Conservation (phyloP, 352 stramenopile species). For the Phytophthora syringae region DNA sequence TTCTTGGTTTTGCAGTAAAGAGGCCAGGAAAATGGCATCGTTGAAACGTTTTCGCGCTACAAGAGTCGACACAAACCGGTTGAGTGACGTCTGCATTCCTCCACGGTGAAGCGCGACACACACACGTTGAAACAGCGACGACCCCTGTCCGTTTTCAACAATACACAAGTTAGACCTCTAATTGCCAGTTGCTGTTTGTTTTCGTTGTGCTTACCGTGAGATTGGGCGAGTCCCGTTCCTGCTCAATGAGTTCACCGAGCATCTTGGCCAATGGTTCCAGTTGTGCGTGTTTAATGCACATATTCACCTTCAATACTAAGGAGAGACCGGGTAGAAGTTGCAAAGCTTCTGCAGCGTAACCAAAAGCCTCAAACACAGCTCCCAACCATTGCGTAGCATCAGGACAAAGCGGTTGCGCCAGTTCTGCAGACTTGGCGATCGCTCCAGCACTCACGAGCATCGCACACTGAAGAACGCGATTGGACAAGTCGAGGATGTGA, state of each 20-base stretch:
- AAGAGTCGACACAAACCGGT: slow-evolving; percentile 26
- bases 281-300: slow-evolving; percentile 73
- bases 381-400: slow-evolving; percentile 63
- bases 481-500: slow-evolving; percentile 66
- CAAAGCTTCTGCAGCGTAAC: slow-evolving; percentile 47
- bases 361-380: slow-evolving; percentile 75
- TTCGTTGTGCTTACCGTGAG: slow-evolving; percentile 53
- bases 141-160: slow-evolving; percentile 47
- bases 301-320: slow-evolving; percentile 54
- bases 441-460: slow-evolving; percentile 66
- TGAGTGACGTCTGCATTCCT: slow-evolving; percentile 29
- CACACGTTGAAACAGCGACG: slow-evolving; percentile 63
- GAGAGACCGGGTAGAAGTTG: slow-evolving; percentile 47
- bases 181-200: too few relatives aligned
- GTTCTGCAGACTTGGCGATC: slow-evolving; percentile 45
- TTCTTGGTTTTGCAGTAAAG: slow-evolving; percentile 53
- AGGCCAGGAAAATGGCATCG: slow-evolving; percentile 64
- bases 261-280: slow-evolving; percentile 47
- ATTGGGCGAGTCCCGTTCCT: slow-evolving; percentile 47
- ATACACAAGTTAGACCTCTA: too few relatives aligned
- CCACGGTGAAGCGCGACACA: slow-evolving; percentile 54
- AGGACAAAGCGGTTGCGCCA: slow-evolving; percentile 44
- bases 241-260: slow-evolving; percentile 31
- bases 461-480: slow-evolving; percentile 69
- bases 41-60: slow-evolving; percentile 32